A percentile compares a stretch with the other conserved stretches of the same genome.
Conservation (phyloP, 345 rosid genomes). For the Adansonia digitata region DNA sequence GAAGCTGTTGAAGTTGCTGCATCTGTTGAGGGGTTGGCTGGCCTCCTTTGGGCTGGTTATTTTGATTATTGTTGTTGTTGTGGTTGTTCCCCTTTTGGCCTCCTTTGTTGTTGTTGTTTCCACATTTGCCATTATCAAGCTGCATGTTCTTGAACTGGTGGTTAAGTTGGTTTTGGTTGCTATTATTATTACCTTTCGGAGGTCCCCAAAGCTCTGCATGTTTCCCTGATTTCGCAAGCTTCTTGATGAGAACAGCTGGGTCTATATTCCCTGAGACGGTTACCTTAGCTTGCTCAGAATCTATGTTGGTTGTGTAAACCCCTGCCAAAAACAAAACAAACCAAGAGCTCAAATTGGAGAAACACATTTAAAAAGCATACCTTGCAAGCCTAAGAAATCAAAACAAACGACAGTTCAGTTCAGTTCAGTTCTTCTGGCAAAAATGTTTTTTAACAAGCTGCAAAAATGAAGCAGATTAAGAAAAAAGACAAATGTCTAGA, state of each 20-base stretch:
- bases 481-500: neutral
- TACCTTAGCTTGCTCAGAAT: constrained; percentile 81
- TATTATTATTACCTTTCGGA: constrained; percentile 43
- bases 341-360: neutral
- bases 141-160: constrained; percentile 77
- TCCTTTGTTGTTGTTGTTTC: constrained; percentile 31
- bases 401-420: too few species aligned
- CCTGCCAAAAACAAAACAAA: constrained; percentile 36
- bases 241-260: constrained; percentile 67
- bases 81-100: constrained; percentile 31
- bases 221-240: constrained; percentile 85
- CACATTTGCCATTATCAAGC: constrained; percentile 56
- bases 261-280: constrained; percentile 73
- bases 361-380: neutral
- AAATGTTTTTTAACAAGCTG: neutral
- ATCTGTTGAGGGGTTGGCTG: constrained; percentile 48
- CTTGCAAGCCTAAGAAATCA: neutral
- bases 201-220: constrained; percentile 88
- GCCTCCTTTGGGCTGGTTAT: constrained; percentile 47
- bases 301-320: constrained; percentile 67
- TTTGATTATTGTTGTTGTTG: constrained; percentile 31
- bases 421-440: neutral
- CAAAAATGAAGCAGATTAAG: neutral
- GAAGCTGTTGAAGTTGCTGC: constrained; percentile 52
- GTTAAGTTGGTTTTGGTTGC: constrained; percentile 47